A percentile compares a stretch with the other conserved stretches of the same genome.
These are phyloP conservation scores for Pelargonium fulgidum DNA, from an alignment of 441 rosid genomes.

Conservation along the genomic window DNA sequence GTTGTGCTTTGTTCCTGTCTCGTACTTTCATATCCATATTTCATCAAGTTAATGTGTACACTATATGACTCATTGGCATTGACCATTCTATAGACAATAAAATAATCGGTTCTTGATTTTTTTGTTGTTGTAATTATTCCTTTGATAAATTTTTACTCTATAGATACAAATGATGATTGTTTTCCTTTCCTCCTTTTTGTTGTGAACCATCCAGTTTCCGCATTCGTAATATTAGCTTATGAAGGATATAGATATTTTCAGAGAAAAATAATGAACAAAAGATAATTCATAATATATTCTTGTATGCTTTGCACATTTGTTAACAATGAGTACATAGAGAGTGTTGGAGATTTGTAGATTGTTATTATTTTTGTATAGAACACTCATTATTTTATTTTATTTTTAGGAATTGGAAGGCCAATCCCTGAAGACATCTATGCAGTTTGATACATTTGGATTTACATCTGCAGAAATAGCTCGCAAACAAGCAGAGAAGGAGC, in stretches of 20 bases:
- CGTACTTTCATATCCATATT: background rate
- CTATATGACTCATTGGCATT: background rate
- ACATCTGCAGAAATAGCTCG: constrained; percentile 84
- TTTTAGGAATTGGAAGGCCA: constrained; percentile 76
- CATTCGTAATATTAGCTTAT: background rate
- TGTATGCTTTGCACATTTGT: background rate
- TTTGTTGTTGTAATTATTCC: background rate
- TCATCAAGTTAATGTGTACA: background rate
- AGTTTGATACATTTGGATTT: constrained; percentile 97
- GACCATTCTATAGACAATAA: background rate
- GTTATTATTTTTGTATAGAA: constrained; percentile 4
- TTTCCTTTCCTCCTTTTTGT: background rate
- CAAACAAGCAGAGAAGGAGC: constrained; percentile 85
- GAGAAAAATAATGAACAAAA: background rate
- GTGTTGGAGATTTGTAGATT: background rate
- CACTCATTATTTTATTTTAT: constrained; percentile 22
- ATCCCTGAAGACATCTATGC: constrained; percentile 60
- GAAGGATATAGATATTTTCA: background rate
- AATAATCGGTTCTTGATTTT: background rate
- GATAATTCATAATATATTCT: constrained; percentile 6
- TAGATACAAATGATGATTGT: background rate
- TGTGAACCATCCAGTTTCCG: no score
- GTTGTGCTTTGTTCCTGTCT: background rate
- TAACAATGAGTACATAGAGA: background rate
- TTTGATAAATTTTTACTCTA: background rate